Base-by-base conservation (phyloP, 177 flowering plant genomes). In the Vitis hybrid region DNA sequence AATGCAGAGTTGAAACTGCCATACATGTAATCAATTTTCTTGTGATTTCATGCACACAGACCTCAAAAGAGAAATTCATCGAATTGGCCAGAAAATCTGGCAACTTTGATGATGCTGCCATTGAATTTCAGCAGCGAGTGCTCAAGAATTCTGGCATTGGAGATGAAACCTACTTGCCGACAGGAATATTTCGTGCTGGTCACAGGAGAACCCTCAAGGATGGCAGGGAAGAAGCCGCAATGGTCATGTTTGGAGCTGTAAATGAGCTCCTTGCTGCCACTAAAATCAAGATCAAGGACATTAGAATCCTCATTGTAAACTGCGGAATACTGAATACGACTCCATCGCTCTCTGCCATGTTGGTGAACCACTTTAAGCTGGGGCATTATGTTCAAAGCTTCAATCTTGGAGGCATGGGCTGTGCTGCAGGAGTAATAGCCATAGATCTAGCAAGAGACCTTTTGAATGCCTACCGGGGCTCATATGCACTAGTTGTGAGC, bases 321-420 rank as follows among this genome's bases (percentile, higher is more conserved):
- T 90, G 95, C 65, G 81, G 92, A 2, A 59, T 83, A 4, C 76
- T 92, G 1, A 90, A 86, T 75, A 75, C 90, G 0, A 88, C 92
- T 3, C 94, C 95, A 0, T 92, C 97, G 0, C 88, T 90, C 13
- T 83, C 97, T 0, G 87, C 94, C 11, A 90, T 89, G 95, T 73
- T 92, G n/a, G 77, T 89, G 60, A 90, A 92, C 76, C 97, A 81
- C 57, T 92, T 83, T 72, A 92, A 92, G 76, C 73, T 92, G 12
- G 57, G 84, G 14, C 75, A 68, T 33, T 76, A 84, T 47, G 79
- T 88, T 13, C 79, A 75, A 0, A 90, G 86, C 82, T 92, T 76
- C 80, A 90, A 87, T 66, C 88, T 90, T 1, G 94, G 95, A 2
- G 95, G 97, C 20, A 92, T 92, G 97, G 97, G 97, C 2, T 92